These are phyloP conservation scores for Parascedosporium putredinis DNA, from an alignment of 2,329 filamentous ascomycete species.

Conservation along the genomic window DNA sequence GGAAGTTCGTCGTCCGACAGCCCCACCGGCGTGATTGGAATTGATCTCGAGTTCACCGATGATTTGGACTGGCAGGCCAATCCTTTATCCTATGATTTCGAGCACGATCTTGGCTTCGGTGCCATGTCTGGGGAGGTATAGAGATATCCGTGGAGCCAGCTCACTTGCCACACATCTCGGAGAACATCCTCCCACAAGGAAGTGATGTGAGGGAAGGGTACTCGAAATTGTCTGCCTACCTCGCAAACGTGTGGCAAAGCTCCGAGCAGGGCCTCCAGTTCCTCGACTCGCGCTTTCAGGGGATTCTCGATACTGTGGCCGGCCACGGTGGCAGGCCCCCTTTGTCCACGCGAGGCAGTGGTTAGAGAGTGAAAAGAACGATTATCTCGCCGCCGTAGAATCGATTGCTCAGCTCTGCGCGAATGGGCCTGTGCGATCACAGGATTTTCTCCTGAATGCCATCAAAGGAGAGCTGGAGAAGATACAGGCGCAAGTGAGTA, in stretches of 20 bases:
- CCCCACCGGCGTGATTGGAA: background rate
- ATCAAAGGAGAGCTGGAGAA: background rate
- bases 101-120: background rate
- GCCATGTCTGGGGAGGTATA: background rate
- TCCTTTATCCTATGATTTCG: background rate
- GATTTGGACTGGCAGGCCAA: background rate
- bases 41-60: background rate
- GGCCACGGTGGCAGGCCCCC: background rate
- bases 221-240: background rate
- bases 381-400: background rate
- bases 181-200: background rate
- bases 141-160: background rate
- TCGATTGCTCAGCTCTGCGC: background rate
- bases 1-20: background rate
- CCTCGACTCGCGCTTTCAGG: background rate
- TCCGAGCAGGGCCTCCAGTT: slow-evolving; percentile 2
- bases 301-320: background rate
- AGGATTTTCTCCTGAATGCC: background rate
- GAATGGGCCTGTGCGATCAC: background rate
- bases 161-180: background rate
- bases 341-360: background rate
- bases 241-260: background rate
- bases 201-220: background rate
- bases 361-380: background rate
- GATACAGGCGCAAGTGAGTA: background rate